Conservation (phyloP, 345 rosid species). For the Cardamine chenopodiifolia region DNA sequence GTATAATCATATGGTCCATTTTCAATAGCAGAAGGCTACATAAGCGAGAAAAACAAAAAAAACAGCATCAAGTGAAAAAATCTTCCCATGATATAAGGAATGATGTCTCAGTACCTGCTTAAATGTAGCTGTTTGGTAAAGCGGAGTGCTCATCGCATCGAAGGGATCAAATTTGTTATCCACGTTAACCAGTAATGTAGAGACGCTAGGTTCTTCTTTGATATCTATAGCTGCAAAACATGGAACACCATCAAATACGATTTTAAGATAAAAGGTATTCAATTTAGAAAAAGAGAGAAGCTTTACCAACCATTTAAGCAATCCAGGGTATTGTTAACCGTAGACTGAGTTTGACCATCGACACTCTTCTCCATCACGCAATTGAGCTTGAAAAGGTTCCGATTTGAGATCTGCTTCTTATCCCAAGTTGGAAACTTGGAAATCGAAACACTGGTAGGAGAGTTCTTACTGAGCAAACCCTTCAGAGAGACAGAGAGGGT, state of each 20-base stretch:
- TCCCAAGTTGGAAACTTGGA: constrained; percentile 39
- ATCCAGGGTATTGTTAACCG: constrained; percentile 42
- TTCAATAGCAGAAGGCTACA: constrained; percentile 75
- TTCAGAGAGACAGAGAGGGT: constrained; percentile 33
- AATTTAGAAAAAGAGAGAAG: neutral
- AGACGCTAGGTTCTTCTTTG: constrained; percentile 64
- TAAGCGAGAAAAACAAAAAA: constrained; percentile 6
- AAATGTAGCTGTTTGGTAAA: constrained; percentile 93
- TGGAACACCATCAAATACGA: constrained; percentile 5
- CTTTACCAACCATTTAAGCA: constrained; percentile 47
- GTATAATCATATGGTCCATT: constrained; percentile 94
- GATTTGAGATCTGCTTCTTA: constrained; percentile 35
- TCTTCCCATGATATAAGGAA: neutral
- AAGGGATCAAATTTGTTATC: constrained; percentile 81
- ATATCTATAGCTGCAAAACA: constrained; percentile 48
- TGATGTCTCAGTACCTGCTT: constrained; percentile 63
- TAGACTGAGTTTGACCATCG: constrained; percentile 53
- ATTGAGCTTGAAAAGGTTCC: constrained; percentile 45
- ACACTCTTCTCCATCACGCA: constrained; percentile 51
- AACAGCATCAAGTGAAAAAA: neutral
- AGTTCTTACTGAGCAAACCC: constrained; percentile 41
- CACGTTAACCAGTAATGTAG: constrained; percentile 71
- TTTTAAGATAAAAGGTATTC: neutral
- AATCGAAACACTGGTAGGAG: constrained; percentile 35
- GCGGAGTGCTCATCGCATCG: constrained; percentile 80